Percentiles rank a stretch among this genome's conserved stretches.
These are phyloP conservation scores for Scutellaria barbata DNA, from an alignment of 257 asterid genomes.

Conservation along the genomic window DNA sequence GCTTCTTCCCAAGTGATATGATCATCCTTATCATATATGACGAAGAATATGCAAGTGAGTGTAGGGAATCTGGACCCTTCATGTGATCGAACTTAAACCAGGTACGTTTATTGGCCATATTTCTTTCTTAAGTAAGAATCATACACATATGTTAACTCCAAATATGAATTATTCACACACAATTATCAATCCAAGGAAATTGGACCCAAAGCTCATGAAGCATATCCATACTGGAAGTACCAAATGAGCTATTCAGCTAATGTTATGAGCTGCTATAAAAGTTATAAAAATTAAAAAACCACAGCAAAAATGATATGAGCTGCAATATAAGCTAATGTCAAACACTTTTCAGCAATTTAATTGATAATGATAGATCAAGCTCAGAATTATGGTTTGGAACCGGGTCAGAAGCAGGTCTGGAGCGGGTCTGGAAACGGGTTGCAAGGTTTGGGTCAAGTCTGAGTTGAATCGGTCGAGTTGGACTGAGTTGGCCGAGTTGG, in stretches of 20 bases:
- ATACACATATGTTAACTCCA: conserved; percentile 20
- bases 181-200: neutral
- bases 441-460: too few species aligned
- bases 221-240: too few species aligned
- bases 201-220: too few species aligned
- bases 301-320: neutral
- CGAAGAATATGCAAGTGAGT: neutral
- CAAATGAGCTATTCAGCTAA: too few species aligned
- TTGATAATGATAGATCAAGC: too few species aligned
- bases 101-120: conserved; percentile 14
- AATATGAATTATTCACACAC: neutral
- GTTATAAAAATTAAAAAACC: neutral
- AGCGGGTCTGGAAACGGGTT: too few species aligned
- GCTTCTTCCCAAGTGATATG: too few species aligned
- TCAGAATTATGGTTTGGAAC: too few species aligned
- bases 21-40: neutral
- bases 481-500: too few species aligned
- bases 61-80: neutral
- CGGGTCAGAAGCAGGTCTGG: too few species aligned
- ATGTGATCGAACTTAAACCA: conserved; percentile 21
- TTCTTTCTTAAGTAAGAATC: conserved; percentile 18
- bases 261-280: neutral
- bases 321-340: neutral
- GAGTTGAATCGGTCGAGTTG: too few species aligned
- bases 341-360: neutral